phyloP scores from a whole-genome alignment of 1,284 basidiomycete genomes.

The Leccinum colubrinum region DNA sequence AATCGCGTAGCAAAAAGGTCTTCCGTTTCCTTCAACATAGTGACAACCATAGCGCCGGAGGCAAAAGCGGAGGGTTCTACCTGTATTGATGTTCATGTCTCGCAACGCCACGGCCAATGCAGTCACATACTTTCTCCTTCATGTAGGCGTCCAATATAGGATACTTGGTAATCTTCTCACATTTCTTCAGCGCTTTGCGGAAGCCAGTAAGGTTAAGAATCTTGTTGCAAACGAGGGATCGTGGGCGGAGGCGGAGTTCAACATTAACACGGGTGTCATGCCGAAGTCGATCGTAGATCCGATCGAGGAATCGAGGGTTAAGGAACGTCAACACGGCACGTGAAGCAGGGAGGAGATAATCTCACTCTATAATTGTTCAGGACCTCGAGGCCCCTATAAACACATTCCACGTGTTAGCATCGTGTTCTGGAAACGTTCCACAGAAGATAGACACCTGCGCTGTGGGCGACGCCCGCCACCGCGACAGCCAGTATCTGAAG shows the following conservation, averaged over 20 bases:
- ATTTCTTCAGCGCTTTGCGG: conserved; percentile 92
- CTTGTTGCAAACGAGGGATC: conserved; percentile 34
- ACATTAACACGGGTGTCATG: not conserved
- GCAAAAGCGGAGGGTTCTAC: conserved; percentile 64
- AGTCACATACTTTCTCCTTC: conserved; percentile 56
- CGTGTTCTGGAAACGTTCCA: not conserved
- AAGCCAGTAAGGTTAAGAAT: conserved; percentile 90
- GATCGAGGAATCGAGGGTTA: not conserved
- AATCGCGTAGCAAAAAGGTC: conserved; percentile 73
- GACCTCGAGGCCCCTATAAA: conserved; percentile 64
- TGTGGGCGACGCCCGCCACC: not conserved
- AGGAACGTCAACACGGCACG: not conserved
- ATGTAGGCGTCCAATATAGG: conserved; percentile 70
- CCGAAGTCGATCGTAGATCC: not conserved
- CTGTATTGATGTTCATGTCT: conserved; percentile 31
- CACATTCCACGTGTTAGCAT: conserved; percentile 9
- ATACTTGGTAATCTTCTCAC: conserved; percentile 83
- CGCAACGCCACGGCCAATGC: not conserved
- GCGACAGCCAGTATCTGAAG: not conserved
- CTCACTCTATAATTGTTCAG: conserved; percentile 85
- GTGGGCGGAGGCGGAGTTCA: not conserved
- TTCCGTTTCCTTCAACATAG: conserved; percentile 74
- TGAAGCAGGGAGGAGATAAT: conserved; percentile 4
- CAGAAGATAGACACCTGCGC: not conserved
- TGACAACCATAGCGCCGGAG: conserved; percentile 58